These are phyloP conservation scores for Boletus vermiculosoides DNA, from an alignment of 768 basidiomycete species.

Conservation along the genomic window DNA sequence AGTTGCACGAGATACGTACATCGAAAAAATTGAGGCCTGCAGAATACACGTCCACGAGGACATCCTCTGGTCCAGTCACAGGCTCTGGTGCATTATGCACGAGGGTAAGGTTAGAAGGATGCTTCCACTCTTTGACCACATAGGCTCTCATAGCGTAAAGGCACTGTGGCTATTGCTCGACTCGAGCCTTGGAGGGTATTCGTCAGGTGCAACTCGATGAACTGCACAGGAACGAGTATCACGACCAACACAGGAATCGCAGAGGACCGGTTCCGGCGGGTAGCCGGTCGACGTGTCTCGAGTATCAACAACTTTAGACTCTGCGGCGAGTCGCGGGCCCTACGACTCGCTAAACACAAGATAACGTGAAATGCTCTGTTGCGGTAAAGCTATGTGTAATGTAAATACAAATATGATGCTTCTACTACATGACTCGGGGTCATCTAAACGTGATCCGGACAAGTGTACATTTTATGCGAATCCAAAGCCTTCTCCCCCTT, in stretches of 20 bases:
- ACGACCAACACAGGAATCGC: too few species aligned
- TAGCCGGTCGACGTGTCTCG: not conserved
- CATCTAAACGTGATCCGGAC: slow-evolving; percentile 15
- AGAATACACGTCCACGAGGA: slow-evolving; percentile 74
- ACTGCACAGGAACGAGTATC: not conserved
- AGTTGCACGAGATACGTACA: slow-evolving; percentile 34
- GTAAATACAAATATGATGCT: slow-evolving; percentile 37
- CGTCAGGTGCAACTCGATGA: not conserved
- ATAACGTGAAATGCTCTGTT: slow-evolving; percentile 1
- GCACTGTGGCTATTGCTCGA: not conserved
- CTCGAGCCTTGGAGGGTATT: not conserved
- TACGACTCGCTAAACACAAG: not conserved
- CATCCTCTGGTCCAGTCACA: slow-evolving; percentile 44
- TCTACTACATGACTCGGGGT: slow-evolving; percentile 27
- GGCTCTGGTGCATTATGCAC: slow-evolving; percentile 60
- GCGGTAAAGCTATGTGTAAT: slow-evolving; percentile 20
- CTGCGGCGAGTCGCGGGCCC: too few species aligned
- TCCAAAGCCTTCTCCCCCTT: slow-evolving; percentile 95
- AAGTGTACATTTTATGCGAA: slow-evolving; percentile 48
- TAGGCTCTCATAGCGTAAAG: slow-evolving; percentile 67
- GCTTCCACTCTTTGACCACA: slow-evolving; percentile 64
- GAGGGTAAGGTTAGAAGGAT: slow-evolving; percentile 63
- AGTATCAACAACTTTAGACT: not conserved
- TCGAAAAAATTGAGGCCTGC: slow-evolving; percentile 80
- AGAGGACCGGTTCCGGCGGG: not conserved